A percentile compares a stretch with the other conserved stretches of the same genome.
phyloP scores from a whole-genome alignment of 1,284 basidiomycete genomes.

The Prillingera fragicola region DNA sequence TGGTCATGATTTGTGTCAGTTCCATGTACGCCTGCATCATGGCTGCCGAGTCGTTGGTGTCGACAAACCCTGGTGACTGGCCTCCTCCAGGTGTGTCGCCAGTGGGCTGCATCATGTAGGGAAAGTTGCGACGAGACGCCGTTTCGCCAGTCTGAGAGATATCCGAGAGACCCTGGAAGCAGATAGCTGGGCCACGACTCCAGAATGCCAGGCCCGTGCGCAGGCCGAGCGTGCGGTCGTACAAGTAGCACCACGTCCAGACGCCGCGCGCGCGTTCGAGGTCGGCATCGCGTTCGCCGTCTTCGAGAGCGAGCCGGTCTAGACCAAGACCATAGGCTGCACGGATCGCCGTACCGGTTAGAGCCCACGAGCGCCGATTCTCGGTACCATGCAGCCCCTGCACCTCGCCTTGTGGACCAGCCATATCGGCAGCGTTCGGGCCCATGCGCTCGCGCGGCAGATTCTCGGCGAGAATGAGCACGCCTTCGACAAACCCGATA shows the following conservation, averaged over 20 bases:
- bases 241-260: conserved; percentile 51
- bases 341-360: conserved; percentile 47
- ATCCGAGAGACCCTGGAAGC: conserved; percentile 45
- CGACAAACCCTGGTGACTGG: conserved; percentile 4
- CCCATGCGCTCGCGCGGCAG: conserved; percentile 27
- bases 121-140: conserved; percentile 45
- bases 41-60: conserved; percentile 31
- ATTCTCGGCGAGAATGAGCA: conserved; percentile 47
- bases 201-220: conserved; percentile 49
- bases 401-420: conserved; percentile 22
- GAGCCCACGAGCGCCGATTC: conserved; percentile 47
- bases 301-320: conserved; percentile 41
- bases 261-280: conserved; percentile 46
- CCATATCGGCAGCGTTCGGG: conserved; percentile 12
- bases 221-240: conserved; percentile 47
- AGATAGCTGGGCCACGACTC: conserved; percentile 47
- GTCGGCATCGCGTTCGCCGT: conserved; percentile 32
- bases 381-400: conserved; percentile 41
- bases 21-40: conserved; percentile 44
- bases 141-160: conserved; percentile 42
- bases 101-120: conserved; percentile 32
- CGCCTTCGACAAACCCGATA: conserved; percentile 49
- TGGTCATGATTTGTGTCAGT: conserved; percentile 50
- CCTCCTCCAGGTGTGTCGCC: neutral
- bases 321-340: conserved; percentile 45